phyloP scores from a whole-genome alignment of 2,329 filamentous ascomycete genomes.

The Curvularia hawaiiensis region DNA sequence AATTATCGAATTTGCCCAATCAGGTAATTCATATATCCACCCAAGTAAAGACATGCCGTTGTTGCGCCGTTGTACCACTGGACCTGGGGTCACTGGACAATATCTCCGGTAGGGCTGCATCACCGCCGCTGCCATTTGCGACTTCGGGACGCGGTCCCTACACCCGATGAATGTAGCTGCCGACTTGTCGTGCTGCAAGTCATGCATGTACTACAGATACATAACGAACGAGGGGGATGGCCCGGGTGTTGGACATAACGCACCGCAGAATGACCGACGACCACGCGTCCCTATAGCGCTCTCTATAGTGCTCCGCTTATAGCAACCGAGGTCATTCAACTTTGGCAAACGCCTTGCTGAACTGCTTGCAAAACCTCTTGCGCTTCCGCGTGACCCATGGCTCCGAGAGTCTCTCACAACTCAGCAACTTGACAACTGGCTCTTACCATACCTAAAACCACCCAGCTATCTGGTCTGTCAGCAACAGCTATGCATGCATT shows the following conservation, averaged over 20 bases:
- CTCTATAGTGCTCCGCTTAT: constrained; percentile 9
- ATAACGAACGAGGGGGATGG: constrained; percentile 7
- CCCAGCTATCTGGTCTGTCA: background rate
- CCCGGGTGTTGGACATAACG: constrained; percentile 5
- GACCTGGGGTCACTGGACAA: constrained; percentile 2
- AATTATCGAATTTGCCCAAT: constrained; percentile 8
- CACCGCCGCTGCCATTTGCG: background rate
- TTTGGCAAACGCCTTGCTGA: background rate
- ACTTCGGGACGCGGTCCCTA: background rate
- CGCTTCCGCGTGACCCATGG: background rate
- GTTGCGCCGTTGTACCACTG: constrained; percentile 5
- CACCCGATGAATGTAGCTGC: background rate
- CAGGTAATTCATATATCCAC: constrained; percentile 1
- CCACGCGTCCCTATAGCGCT: constrained; percentile 14
- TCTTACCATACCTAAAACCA: background rate
- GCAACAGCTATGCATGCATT: background rate
- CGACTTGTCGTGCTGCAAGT: constrained; percentile 8
- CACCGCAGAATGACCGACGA: constrained; percentile 11
- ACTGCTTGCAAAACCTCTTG: background rate
- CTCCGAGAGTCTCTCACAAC: background rate
- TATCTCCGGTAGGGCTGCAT: constrained; percentile 17
- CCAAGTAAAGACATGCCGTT: constrained; percentile 6
- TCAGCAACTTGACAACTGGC: background rate
- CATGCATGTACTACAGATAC: background rate
- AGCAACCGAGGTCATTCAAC: background rate